phyloP scores from a whole-genome alignment of 73 alveolate species.

The Paramecium tetraurelia region DNA sequence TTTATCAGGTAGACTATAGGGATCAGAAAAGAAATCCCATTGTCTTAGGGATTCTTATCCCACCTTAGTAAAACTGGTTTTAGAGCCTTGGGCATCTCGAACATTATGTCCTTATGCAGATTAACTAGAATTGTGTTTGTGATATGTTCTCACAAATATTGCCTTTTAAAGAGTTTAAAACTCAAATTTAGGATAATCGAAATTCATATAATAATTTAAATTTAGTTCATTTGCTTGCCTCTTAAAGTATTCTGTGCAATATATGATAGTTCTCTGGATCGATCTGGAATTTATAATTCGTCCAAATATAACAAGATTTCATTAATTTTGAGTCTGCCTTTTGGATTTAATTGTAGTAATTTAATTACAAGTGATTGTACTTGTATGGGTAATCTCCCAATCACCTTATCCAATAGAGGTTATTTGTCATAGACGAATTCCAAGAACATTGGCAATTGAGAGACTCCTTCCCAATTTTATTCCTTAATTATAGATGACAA shows the following conservation, averaged over 20 bases:
- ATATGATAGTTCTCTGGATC: not conserved
- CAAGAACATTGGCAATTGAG: conserved; percentile 63
- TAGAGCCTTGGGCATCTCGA: not conserved
- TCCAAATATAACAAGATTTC: not conserved
- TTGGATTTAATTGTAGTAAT: conserved; percentile 66
- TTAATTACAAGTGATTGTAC: conserved; percentile 53
- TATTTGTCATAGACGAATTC: conserved; percentile 59
- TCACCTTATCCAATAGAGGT: conserved; percentile 41
- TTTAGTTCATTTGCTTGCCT: not conserved
- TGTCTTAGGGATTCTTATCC: not conserved
- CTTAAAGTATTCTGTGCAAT: not conserved
- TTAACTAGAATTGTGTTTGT: not conserved
- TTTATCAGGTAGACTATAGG: conserved; percentile 15
- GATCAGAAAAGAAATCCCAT: conserved; percentile 47
- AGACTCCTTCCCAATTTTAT: conserved; percentile 72
- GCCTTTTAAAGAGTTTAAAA: not conserved
- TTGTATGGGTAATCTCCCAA: conserved; percentile 39
- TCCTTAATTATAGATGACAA: conserved; percentile 8
- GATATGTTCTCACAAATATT: not conserved
- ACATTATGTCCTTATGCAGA: not conserved
- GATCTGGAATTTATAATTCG: not conserved
- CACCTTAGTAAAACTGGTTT: not conserved
- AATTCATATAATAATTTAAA: not conserved
- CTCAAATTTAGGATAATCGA: not conserved
- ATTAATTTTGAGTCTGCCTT: conserved; percentile 33